phyloP scores from a whole-genome alignment of 257 asterid species.

The Solanum piurae region DNA sequence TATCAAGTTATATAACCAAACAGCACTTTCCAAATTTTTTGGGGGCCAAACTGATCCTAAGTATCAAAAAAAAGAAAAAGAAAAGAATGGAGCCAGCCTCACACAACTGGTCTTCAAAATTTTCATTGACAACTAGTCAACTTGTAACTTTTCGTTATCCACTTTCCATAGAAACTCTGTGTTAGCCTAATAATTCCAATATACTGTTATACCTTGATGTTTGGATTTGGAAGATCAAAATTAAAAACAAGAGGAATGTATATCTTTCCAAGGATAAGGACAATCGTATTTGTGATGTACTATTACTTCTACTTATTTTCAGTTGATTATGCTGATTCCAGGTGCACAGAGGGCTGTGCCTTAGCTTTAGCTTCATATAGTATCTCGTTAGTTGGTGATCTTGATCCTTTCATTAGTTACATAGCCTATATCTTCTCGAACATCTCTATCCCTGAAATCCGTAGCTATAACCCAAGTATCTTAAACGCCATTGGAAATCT shows the following conservation, averaged over 20 bases:
- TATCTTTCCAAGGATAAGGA: neutral
- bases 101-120: no score
- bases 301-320: neutral
- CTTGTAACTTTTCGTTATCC: neutral
- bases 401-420: accelerated
- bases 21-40: no score
- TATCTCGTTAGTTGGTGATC: no score
- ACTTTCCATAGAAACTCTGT: neutral
- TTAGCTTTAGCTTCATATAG: neutral
- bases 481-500: accelerated
- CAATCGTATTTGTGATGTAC: neutral
- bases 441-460: neutral
- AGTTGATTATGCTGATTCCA: neutral
- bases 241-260: neutral
- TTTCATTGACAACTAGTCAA: neutral
- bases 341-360: neutral
- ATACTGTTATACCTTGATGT: neutral
- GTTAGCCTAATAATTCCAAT: neutral
- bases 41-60: no score
- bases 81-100: no score
- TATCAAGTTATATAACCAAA: no score
- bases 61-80: no score
- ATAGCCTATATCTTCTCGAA: neutral
- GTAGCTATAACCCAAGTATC: neutral
- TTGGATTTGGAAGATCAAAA: neutral